These are phyloP conservation scores for Alternaria sp. DNA, from an alignment of 2,329 filamentous ascomycete species.

Conservation along the genomic window DNA sequence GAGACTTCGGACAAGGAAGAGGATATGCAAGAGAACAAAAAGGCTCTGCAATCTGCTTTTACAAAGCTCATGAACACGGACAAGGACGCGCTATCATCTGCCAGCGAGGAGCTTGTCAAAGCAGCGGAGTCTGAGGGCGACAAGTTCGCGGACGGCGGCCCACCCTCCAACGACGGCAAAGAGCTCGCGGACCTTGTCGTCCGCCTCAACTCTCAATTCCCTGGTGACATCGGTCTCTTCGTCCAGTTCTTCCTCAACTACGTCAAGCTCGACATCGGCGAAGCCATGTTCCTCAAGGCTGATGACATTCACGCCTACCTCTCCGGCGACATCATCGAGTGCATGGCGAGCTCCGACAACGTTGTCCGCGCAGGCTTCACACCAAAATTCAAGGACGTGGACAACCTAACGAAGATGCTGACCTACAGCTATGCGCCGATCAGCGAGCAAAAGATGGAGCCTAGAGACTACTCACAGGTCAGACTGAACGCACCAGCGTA, in stretches of 20 bases:
- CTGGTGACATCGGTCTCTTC: constrained; percentile 86
- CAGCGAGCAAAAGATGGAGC: constrained; percentile 89
- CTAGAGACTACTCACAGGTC: constrained; percentile 83
- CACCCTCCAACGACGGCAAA: constrained; percentile 69
- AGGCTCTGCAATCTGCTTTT: constrained; percentile 77
- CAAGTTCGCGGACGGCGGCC: constrained; percentile 77
- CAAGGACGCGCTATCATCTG: constrained; percentile 67
- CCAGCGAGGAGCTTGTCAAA: constrained; percentile 72
- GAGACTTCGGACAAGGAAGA: constrained; percentile 55
- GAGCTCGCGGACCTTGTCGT: constrained; percentile 78
- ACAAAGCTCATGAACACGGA: constrained; percentile 80
- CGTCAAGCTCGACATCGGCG: constrained; percentile 83
- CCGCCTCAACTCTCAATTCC: constrained; percentile 83
- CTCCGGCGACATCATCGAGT: constrained; percentile 94
- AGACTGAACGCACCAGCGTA: constrained; percentile 84
- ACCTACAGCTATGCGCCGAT: constrained; percentile 97
- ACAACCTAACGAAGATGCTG: constrained; percentile 85
- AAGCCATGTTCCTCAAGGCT: constrained; percentile 94
- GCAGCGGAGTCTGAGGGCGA: constrained; percentile 71
- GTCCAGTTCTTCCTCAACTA: constrained; percentile 98
- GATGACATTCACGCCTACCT: constrained; percentile 98
- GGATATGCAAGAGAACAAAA: constrained; percentile 68
- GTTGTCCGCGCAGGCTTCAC: constrained; percentile 97
- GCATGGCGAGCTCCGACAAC: constrained; percentile 99
- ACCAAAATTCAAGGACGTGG: constrained; percentile 96